Evolutionary conservation across 225 moss, liverwort and hornwort genomes (phyloP).

Genomic region (Marchantia paleacea): DNA sequence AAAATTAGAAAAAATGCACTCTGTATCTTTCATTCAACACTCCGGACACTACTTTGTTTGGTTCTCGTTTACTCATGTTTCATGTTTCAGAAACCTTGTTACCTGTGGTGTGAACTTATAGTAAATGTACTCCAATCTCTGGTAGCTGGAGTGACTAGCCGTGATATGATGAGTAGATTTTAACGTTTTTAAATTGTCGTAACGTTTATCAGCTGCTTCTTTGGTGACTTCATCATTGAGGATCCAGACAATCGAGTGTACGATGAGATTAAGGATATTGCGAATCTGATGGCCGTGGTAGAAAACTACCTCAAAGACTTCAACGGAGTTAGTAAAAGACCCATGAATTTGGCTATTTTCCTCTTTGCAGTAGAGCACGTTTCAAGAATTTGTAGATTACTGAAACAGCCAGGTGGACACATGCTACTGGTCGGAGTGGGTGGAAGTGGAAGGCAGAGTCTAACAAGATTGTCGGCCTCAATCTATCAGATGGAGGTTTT

Average conservation of each 20-base stretch:
- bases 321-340: slow-evolving; percentile 85
- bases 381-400: slow-evolving; percentile 78
- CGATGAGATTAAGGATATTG: slow-evolving; percentile 60
- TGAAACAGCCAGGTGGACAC: slow-evolving; percentile 86
- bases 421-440: slow-evolving; percentile 93
- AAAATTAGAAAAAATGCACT: background rate
- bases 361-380: slow-evolving; percentile 86
- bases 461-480: slow-evolving; percentile 66
- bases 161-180: background rate
- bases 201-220: slow-evolving; percentile 47
- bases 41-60: no score
- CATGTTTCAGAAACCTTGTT: no score
- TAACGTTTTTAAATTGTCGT: background rate
- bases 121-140: background rate
- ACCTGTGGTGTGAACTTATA: no score
- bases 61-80: no score
- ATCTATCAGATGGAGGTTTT: slow-evolving; percentile 92
- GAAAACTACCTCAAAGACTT: slow-evolving; percentile 73
- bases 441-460: slow-evolving; percentile 90
- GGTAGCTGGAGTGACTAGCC: background rate
- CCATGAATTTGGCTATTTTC: slow-evolving; percentile 91
- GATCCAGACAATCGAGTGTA: slow-evolving; percentile 82
- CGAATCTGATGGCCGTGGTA: slow-evolving; percentile 49
- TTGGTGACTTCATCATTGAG: slow-evolving; percentile 86
- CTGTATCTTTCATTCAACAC: no score